A percentile compares a stretch with the other conserved stretches of the same genome.
Conservation (phyloP, 495 filamentous ascomycete genomes). For the Podospora fimiseda region DNA sequence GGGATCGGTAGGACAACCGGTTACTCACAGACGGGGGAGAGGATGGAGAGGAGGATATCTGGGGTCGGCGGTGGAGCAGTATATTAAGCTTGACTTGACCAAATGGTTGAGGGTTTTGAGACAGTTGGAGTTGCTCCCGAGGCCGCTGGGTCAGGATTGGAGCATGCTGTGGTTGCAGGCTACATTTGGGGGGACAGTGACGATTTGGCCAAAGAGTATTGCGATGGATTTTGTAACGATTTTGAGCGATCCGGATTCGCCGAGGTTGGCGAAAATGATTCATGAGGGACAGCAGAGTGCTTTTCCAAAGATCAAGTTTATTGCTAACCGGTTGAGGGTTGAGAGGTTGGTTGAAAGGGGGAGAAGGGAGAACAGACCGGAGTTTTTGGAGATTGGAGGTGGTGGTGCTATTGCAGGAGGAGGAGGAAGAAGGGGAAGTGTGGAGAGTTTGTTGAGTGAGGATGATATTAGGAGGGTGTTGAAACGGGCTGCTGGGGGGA, state of each 20-base stretch:
- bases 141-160: constrained; percentile 94
- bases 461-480: constrained; percentile 21
- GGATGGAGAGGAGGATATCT: constrained; percentile 96
- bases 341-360: constrained; percentile 76
- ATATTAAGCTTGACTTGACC: constrained; percentile 86
- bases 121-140: constrained; percentile 84
- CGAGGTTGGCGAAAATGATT: constrained; percentile 79
- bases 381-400: neutral
- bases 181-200: constrained; percentile 90
- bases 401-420: constrained; percentile 2
- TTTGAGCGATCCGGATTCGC: constrained; percentile 68
- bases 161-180: constrained; percentile 90
- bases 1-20: constrained; percentile 83
- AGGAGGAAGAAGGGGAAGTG: constrained; percentile 21
- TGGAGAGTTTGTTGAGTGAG: constrained; percentile 25
- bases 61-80: constrained; percentile 86
- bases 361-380: constrained; percentile 47
- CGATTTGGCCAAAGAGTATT: constrained; percentile 80
- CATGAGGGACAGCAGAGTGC: constrained; percentile 77
- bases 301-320: constrained; percentile 86
- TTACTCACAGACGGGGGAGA: constrained; percentile 86
- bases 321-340: constrained; percentile 76
- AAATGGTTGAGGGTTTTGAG: constrained; percentile 95
- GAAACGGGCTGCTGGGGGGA: neutral
- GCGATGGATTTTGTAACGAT: constrained; percentile 78